Base-by-base conservation (phyloP, 257 asterid species). In the Primulina eburnea region DNA sequence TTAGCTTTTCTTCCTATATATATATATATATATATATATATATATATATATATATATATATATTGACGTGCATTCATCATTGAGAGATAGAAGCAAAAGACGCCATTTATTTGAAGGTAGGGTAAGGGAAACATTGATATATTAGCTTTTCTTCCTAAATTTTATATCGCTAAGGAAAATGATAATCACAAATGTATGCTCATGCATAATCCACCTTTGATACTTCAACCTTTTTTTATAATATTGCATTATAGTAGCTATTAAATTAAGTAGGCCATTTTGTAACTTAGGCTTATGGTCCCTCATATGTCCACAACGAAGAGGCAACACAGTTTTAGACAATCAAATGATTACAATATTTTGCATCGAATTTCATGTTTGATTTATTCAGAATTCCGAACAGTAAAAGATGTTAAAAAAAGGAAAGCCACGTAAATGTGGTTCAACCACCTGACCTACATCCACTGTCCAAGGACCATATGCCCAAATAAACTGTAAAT, bases 71-170 rank as follows among this genome's bases (percentile, higher is more conserved):
- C 52, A 20, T 35, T 37, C 71, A 52, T 68, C 18, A 64, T 8
- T 5, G 11, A 26, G 58, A 20, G 38, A 50, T 1, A 60, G 8
- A 26, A 61, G 29, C 59, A 8, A 14, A 57, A 50, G 35, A 59
- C 8, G 61, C 67, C 14, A 18, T 20, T 63, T 26, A 47, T 16
- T 18, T 69, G 40, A 32, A 33, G 60, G 64, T 11, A 38, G 18
- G 43, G n/a, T 29, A 68, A 40, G 52, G 18, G 65, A 47, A 59
- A 20, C 43, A 67, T 34, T 59, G 52, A 67, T 4, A 71, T 34
- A 50, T 16, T 50, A 50, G 55, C 17, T 40, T 43, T 24, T 43
- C 55, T 43, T 43, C 34, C 34, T 32, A 4, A 32, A 32, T 32
- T 32, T 32, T 32, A 32, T 12, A 43, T 12, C 14, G 18, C 53